phyloP scores from a whole-genome alignment of 345 rosid genomes.

The Arabis hirsuta region DNA sequence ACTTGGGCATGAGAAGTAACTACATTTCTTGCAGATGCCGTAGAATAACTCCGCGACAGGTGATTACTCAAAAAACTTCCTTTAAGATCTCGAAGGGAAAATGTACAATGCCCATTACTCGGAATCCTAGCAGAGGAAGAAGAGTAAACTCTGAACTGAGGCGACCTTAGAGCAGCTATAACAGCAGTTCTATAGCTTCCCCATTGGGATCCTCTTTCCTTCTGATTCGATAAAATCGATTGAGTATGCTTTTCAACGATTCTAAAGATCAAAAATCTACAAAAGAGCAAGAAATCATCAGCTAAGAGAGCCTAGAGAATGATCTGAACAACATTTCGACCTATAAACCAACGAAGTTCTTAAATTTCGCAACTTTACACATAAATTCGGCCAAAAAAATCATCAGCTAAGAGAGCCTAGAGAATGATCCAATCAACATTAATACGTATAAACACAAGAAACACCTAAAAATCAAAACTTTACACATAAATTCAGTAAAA shows the following conservation, averaged over 20 bases:
- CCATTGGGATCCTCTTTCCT: slow-evolving; percentile 29
- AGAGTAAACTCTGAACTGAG: slow-evolving; percentile 29
- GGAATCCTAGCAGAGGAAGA: slow-evolving; percentile 32
- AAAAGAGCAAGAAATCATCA: background rate
- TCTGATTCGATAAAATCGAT: slow-evolving; percentile 27
- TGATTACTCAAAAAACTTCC: slow-evolving; percentile 20
- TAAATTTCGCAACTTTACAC: slow-evolving; percentile 26
- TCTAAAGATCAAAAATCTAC: slow-evolving; percentile 32
- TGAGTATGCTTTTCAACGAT: slow-evolving; percentile 31
- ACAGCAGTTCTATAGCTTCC: slow-evolving; percentile 38
- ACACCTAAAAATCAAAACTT: slow-evolving; percentile 26
- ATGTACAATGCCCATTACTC: slow-evolving; percentile 28
- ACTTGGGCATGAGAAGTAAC: slow-evolving; percentile 58
- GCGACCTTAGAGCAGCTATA: slow-evolving; percentile 33
- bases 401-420: background rate
- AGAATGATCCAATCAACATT: slow-evolving; percentile 21
- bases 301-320: background rate
- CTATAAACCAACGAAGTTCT: background rate
- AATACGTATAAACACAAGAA: background rate
- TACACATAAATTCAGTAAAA: background rate
- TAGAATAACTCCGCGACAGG: slow-evolving; percentile 17
- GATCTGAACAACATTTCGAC: slow-evolving; percentile 16
- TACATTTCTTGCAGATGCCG: slow-evolving; percentile 47
- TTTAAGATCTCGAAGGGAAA: slow-evolving; percentile 12
- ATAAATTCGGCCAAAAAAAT: background rate